Evolutionary conservation across 2,329 filamentous ascomycete genomes (phyloP).

Genomic region (Paecilomyces variotii): DNA sequence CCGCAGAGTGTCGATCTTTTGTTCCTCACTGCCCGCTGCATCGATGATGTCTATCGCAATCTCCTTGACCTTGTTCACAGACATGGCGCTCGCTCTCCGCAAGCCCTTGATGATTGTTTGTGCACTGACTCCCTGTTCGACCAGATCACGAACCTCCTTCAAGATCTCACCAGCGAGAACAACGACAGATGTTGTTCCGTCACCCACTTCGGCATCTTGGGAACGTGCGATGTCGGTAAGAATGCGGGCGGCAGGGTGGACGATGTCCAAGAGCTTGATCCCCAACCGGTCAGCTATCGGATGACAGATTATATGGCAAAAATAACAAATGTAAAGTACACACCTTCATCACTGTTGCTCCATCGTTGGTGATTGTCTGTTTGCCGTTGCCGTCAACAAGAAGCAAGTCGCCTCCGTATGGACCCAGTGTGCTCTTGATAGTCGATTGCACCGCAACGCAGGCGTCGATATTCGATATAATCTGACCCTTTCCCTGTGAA

Average conservation of each 20-base stretch:
- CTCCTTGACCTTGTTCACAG: constrained; percentile 98
- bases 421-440: constrained; percentile 90
- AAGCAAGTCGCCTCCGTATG: constrained; percentile 92
- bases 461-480: constrained; percentile 97
- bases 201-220: constrained; percentile 97
- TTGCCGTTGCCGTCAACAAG: constrained; percentile 92
- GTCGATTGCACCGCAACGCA: constrained; percentile 92
- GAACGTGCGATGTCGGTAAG: constrained; percentile 97
- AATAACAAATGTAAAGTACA: constrained; percentile 12
- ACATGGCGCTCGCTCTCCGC: constrained; percentile 77
- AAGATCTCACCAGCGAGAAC: constrained; percentile 95
- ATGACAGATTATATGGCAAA: background rate
- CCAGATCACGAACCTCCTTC: constrained; percentile 92
- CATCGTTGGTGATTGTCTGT: constrained; percentile 98
- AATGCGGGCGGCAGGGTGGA: constrained; percentile 93
- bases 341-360: constrained; percentile 98
- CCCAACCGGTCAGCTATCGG: background rate
- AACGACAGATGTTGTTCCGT: constrained; percentile 95
- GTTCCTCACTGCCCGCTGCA: constrained; percentile 72
- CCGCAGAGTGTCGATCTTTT: constrained; percentile 76
- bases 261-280: constrained; percentile 82
- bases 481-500: constrained; percentile 93
- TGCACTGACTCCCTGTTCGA: constrained; percentile 93
- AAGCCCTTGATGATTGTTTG: constrained; percentile 97
- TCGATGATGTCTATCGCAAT: constrained; percentile 64